Conservation (phyloP, 2,329 filamentous ascomycete species). For the Scleromitrula shiraiana region DNA sequence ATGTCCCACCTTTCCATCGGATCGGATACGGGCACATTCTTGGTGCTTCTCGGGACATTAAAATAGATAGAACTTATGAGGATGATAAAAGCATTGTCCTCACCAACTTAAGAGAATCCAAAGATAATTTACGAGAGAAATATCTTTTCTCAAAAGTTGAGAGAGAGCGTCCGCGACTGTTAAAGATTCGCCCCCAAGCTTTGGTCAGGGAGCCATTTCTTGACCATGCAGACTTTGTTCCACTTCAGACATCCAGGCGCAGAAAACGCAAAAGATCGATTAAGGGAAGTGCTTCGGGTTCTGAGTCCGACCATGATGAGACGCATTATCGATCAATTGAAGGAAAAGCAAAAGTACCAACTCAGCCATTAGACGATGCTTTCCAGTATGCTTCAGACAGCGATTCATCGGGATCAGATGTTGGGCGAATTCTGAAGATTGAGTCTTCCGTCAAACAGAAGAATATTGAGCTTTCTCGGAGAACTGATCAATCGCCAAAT, state of each 20-base stretch:
- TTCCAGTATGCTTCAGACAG: slow-evolving; percentile 40
- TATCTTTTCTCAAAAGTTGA: slow-evolving; percentile 38
- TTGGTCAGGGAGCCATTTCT: slow-evolving; percentile 17
- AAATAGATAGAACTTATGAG: slow-evolving; percentile 53
- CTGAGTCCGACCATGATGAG: slow-evolving; percentile 38
- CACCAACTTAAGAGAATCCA: slow-evolving; percentile 31
- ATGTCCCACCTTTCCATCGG: slow-evolving; percentile 63
- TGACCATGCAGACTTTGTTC: slow-evolving; percentile 39
- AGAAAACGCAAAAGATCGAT: slow-evolving; percentile 24
- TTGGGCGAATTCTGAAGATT: slow-evolving; percentile 28
- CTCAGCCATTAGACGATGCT: slow-evolving; percentile 19
- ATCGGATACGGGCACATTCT: slow-evolving; percentile 62
- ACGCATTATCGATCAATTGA: slow-evolving; percentile 60
- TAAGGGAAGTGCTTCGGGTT: slow-evolving; percentile 28
- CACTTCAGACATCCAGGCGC: slow-evolving; percentile 34
- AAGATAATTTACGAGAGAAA: slow-evolving; percentile 31
- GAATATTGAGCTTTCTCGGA: slow-evolving; percentile 54
- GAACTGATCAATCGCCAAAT: slow-evolving; percentile 55
- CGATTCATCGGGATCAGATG: slow-evolving; percentile 33
- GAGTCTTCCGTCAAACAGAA: slow-evolving; percentile 43
- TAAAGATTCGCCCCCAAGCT: slow-evolving; percentile 34
- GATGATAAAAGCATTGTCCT: slow-evolving; percentile 47
- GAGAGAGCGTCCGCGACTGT: slow-evolving; percentile 32
- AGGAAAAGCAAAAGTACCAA: slow-evolving; percentile 47
- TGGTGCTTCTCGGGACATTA: slow-evolving; percentile 51